Evolutionary conservation across 305 asterid genomes (phyloP), one percentile per base, ranked within the genome.

Genomic region (Solanum aculeatissimum): DNA sequence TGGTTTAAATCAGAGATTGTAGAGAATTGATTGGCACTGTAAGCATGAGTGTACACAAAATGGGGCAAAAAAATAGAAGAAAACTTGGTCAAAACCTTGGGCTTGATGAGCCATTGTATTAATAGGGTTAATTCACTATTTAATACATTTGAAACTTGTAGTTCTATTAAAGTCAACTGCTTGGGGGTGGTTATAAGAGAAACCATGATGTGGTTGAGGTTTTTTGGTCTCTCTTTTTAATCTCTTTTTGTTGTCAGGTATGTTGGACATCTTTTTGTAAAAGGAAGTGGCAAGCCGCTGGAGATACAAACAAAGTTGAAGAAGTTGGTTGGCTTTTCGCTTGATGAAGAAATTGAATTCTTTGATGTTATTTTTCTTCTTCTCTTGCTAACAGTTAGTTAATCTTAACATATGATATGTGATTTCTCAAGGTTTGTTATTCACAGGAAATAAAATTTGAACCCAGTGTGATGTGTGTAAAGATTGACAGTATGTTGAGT

Each of bases 361-460:
- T 43, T 72, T 72, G 57, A 72, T 57, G 89, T 84, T 55, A 80
- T 84, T 72, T 32, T 81, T 75, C 63, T 9, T 82, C 25, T 60
- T 32, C 25, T 79, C 7, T 75, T 66, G 42, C 55, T 66, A 10
- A 16, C 12, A 8, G 15, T 45, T 42, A 21, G 13, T 19, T 57
- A 63, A 21, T 53, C 49, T 35, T 5, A 43, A 40, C 29, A 10
- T 85, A 60, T 49, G 23, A 53, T 84, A 84, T 58, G 47, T 69
- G 1, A 72, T 16, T 62, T 43, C 55, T 43, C 38, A 27, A 74
- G 49, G 75, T 77, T 54, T 57, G 42, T 58, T 84, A 40, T 21
- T 43, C 86, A 27, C 88, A 92, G 97, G 95, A 91, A 87, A 92
- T 92, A 25, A 86, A 62, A 72, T 87, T 87, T 83, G 88, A 87